Evolutionary conservation across 2,329 filamentous ascomycete species (phyloP).

Genomic region (Aspergillus cejpii): DNA sequence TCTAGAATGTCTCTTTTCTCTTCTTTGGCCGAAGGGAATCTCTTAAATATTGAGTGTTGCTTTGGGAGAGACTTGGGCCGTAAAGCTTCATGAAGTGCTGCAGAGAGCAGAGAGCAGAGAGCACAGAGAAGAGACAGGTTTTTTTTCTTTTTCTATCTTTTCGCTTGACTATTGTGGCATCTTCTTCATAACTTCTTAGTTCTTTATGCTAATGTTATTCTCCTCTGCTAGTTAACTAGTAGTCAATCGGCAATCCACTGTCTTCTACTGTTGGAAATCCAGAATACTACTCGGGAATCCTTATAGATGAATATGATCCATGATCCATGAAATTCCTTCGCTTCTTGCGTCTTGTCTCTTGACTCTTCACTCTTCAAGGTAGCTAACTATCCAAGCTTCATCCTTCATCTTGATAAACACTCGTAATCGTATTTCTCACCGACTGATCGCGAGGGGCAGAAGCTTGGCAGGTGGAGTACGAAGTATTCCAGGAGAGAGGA

Average conservation of each 20-base stretch:
- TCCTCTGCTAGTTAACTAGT: background rate
- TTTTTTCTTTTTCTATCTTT: background rate
- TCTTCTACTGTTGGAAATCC: background rate
- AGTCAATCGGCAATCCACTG: background rate
- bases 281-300: no score
- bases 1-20: no score
- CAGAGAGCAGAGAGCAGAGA: background rate
- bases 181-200: background rate
- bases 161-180: background rate
- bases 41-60: no score
- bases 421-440: background rate
- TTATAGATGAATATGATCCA: no score
- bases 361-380: no score
- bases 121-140: background rate
- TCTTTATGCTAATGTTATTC: background rate
- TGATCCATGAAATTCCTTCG: no score
- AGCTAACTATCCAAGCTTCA: no score
- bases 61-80: constrained; percentile 1
- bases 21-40: no score
- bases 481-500: no score
- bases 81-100: background rate
- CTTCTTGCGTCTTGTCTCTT: background rate
- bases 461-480: background rate
- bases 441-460: background rate
- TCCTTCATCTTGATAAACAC: background rate